Evolutionary conservation across 2,329 filamentous ascomycete species (phyloP).

Genomic region (Pseudogymnoascus sp.): DNA sequence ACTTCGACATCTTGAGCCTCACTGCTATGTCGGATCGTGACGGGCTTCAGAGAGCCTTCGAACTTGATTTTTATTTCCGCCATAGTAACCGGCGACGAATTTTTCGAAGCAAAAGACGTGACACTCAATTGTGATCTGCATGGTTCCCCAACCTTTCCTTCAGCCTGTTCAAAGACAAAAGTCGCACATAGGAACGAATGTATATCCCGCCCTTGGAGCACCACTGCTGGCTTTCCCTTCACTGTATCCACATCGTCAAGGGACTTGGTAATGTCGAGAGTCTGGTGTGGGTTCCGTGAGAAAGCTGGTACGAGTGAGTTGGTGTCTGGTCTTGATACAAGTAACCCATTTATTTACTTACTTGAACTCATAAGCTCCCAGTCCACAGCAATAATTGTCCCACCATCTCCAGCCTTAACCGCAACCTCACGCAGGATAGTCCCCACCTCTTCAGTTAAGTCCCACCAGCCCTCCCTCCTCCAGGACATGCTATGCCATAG

Average conservation of each 20-base stretch:
- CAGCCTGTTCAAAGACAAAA: conserved; percentile 51
- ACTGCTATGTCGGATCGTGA: conserved; percentile 37
- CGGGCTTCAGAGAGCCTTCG: conserved; percentile 48
- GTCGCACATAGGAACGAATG: conserved; percentile 48
- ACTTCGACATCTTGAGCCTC: conserved; percentile 10
- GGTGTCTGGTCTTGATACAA: conserved; percentile 14
- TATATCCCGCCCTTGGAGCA: conserved; percentile 43
- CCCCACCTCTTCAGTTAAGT: conserved; percentile 51
- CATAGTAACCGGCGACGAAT: conserved; percentile 45
- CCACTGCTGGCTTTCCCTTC: conserved; percentile 41
- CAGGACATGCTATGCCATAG: conserved; percentile 52
- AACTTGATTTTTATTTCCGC: conserved; percentile 48
- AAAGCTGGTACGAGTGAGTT: conserved; percentile 39
- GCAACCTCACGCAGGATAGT: conserved; percentile 56
- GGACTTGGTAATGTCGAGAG: conserved; percentile 52
- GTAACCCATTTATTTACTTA: conserved; percentile 31
- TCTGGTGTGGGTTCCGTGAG: conserved; percentile 47
- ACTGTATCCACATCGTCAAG: conserved; percentile 41
- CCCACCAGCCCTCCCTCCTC: conserved; percentile 51
- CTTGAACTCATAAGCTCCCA: conserved; percentile 57
- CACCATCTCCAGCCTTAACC: conserved; percentile 42
- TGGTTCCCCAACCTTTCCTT: conserved; percentile 54
- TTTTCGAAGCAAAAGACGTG: conserved; percentile 46
- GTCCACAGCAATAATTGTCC: conserved; percentile 53
- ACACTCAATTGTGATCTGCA: conserved; percentile 52